Base-by-base conservation (phyloP, 2,329 filamentous ascomycete species). In the Fusarium chaquense region DNA sequence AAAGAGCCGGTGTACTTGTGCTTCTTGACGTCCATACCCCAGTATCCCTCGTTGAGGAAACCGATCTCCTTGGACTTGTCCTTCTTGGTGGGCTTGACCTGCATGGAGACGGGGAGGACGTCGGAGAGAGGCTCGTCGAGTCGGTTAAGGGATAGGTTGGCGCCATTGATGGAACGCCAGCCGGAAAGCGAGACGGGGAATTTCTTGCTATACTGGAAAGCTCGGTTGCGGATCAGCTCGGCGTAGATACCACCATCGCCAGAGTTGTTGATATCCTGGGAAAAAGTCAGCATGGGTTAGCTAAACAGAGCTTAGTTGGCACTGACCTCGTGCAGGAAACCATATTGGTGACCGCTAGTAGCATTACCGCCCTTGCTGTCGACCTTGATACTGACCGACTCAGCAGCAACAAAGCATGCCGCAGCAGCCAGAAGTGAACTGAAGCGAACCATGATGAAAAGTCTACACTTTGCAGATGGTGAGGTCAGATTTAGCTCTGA, bases 201-300 rank as follows among this genome's bases (percentile, higher is more conserved):
- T 18, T 73, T 70, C 22, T 79, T 77, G 62, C 80, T 83, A 56
- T 80, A 81, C 77, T 93, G 91, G 73, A 93, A 92, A 13, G 90
- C 91, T 50, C 90, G 85, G 78, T 93, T 93, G 53, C 85, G 86
- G 59, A 93, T 86, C 58, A 93, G 78, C 74, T 93, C 90, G 50
- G 88, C 90, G 75, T 93, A 93, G 66, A 93, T 86, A 7, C 90
- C 91, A 24, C 91, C 90, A 74, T 93, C 91, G 4, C 90, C 90
- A 3, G 87, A 90, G 76, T 91, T 87, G 77, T 89, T 89, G 76
- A 90, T 90, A 56, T 89, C 87, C 85, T 88, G 16, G 12, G 3
- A 28, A 22, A 20, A 5, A 11, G 32, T 63, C 6, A 63, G 61
- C 16, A 6, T 2, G 12, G 5, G 5, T 1, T 3, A 4, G 5